Base-by-base conservation (phyloP, 108 stramenopile species). In the Cyclotella kingstonii region DNA sequence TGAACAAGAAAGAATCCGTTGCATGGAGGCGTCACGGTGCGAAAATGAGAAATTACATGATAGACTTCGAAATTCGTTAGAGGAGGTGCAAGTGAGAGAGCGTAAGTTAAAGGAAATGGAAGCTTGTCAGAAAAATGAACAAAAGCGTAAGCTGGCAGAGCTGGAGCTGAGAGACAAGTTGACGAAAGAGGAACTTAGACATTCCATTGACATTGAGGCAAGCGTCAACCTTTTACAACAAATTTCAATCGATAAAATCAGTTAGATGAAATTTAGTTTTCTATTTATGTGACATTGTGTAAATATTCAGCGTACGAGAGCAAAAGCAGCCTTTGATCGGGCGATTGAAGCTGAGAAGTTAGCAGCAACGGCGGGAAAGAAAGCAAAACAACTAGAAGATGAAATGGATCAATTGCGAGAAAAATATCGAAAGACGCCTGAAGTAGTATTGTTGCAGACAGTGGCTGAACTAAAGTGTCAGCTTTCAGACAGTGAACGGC, bases 61-160 rank as follows among this genome's bases (percentile, higher is more conserved):
- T 12, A 52, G 70, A 31, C 46, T 80, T 11, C 60, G 58, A 26
- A 80, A 77, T 41, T 63, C 60, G 6, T 53, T 80, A 25, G 9
- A 50, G 23, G 79, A 80, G 14, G 79, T 80, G 0, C 75, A 80
- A 53, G 29, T 68, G 45, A 71, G 72, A 33, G 79, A 80, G 41
- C 23, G 79, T 36, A 50, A 59, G 19, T 15, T 72, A 17, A 74
- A 70, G 34, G 63, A 65, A 9, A 28, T 60, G 51, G 75, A 76
- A 21, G 48, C 35, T 8, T 27, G 26, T 27, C 60, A 62, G 33
- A 33, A 61, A 21, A 52, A 58, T 45, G 79, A 80, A 52, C 63
- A 43, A 3, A 58, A 60, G 29, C 42, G 46, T 10, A 80, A 72
- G 54, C 31, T 80, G 5, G 70, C 74, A n/a, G 79, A 80, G 38